phyloP scores from a whole-genome alignment of 345 rosid species.

The Clausena lansium region DNA sequence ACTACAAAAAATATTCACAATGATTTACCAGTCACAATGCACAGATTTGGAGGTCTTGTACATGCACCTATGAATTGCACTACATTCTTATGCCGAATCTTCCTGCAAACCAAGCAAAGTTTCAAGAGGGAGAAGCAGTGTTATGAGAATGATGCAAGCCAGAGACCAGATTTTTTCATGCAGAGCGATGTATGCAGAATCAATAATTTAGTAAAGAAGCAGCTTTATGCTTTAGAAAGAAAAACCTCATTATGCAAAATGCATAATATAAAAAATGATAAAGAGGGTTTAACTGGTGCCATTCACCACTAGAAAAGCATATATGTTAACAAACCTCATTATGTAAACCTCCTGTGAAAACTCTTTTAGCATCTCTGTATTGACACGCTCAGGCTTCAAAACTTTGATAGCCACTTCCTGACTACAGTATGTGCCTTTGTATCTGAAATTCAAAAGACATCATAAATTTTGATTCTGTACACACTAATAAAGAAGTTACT shows the following conservation, averaged over 20 bases:
- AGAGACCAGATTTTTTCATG: neutral
- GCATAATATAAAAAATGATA: neutral
- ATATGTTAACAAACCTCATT: slow-evolving; percentile 65
- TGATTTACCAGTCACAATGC: slow-evolving; percentile 86
- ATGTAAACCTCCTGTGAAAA: slow-evolving; percentile 95
- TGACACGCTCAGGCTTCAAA: slow-evolving; percentile 81
- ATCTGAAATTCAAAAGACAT: slow-evolving; percentile 43
- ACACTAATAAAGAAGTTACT: slow-evolving; percentile 6
- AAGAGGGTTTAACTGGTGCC: neutral
- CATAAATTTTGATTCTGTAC: slow-evolving; percentile 12
- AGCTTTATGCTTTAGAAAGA: neutral
- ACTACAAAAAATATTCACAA: slow-evolving; percentile 3
- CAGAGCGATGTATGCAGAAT: neutral
- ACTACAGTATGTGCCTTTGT: slow-evolving; percentile 81
- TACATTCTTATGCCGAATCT: slow-evolving; percentile 88
- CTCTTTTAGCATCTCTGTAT: slow-evolving; percentile 71
- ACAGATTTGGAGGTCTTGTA: slow-evolving; percentile 76
- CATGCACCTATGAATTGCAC: slow-evolving; percentile 96
- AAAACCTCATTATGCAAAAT: neutral
- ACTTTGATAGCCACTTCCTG: slow-evolving; percentile 96
- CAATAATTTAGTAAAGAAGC: neutral
- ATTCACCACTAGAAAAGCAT: neutral
- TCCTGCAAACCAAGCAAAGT: slow-evolving; percentile 47
- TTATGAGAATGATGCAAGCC: slow-evolving; percentile 7
- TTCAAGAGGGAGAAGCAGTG: neutral